A percentile compares a stretch with the other conserved stretches of the same genome.
These are phyloP conservation scores for Pseudofabraea citricarpa DNA, from an alignment of 2,329 filamentous ascomycete species.

Conservation along the genomic window DNA sequence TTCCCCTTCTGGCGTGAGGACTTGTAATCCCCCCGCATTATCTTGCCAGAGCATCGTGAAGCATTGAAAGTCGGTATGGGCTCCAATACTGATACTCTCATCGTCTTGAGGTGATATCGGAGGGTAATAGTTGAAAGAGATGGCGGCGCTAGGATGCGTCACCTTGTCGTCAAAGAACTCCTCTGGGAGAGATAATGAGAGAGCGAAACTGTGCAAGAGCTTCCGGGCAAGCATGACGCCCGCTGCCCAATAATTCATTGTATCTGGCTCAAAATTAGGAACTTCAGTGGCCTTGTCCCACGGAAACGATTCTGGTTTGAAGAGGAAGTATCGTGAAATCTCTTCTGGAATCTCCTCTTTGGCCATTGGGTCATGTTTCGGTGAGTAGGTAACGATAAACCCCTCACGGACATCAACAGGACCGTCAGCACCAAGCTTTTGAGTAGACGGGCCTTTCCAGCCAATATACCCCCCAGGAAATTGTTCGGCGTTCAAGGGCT, in stretches of 20 bases:
- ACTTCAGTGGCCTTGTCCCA: constrained; percentile 1
- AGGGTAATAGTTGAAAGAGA: constrained; percentile 26
- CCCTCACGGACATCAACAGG: neutral
- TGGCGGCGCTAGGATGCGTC: constrained; percentile 37
- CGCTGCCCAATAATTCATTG: neutral
- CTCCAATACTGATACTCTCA: constrained; percentile 31
- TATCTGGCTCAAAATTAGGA: neutral
- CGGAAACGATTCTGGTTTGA: neutral
- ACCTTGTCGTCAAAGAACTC: constrained; percentile 46
- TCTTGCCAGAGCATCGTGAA: constrained; percentile 44
- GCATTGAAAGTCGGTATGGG: constrained; percentile 38
- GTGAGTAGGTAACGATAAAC: neutral
- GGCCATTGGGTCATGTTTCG: neutral
- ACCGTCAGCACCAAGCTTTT: neutral
- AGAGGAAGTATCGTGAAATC: neutral
- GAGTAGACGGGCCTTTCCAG: neutral
- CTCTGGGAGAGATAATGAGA: constrained; percentile 46
- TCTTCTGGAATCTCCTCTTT: constrained; percentile 1
- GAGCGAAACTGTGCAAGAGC: constrained; percentile 39
- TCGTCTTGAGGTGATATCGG: constrained; percentile 11
- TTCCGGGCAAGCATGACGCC: neutral
- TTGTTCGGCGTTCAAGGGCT: too few relatives aligned
- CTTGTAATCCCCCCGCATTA: constrained; percentile 38
- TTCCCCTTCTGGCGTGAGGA: constrained; percentile 34
- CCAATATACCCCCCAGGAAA: neutral